Base-by-base conservation (phyloP, 352 stramenopile species). In the Globisporangium nunn region DNA sequence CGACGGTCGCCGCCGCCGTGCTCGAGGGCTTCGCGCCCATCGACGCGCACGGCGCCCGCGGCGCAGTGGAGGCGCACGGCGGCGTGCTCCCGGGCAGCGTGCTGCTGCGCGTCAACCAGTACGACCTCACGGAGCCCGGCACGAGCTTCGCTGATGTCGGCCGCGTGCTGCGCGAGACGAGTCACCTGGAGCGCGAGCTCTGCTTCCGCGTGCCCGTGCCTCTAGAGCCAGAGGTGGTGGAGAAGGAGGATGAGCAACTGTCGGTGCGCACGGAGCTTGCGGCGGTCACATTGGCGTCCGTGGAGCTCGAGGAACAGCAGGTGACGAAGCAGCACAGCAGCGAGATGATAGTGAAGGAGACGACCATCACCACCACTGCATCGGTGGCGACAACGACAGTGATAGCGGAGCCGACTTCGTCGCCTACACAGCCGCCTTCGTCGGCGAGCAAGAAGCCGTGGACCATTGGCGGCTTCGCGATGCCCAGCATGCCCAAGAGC, bases 21-120 rank as follows among this genome's bases (percentile, higher is more conserved):
- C 76, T 92, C 43, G 78, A 88, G 23, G 74, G 75, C 48, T 92
- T 92, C 30, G 75, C 72, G 37, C 68, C 75, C 7, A 59, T 86
- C 7, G 56, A 66, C 3, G 59, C 63, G 30, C 63, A 81, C 29
- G 75, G 75, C 55, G 17, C 43, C n/a, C 50, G 47, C 31, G 80
- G 80, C 14, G 66, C 67, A 17, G 65, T 90, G 10, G 75, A 92
- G 61, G 31, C 51, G 1, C 71, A 72, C 53, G 70, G 69, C 0
- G 65, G 62, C 18, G 63, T 89, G 18, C 58, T 59, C 30, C 52
- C 60, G 1, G 79, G 78, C 17, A 79, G 66, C 45, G 60, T 82
- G 33, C 66, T 92, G 40, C 49, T 88, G 23, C 66, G 67, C 31
- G 73, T 91, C 52, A 85, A 89, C 67, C 65, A 80, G 11, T 73